Percentiles rank a stretch among this genome's conserved stretches.
These are phyloP conservation scores for Hansenula lynferdii DNA, from an alignment of 1,139 yeast genomes.

Conservation along the genomic window DNA sequence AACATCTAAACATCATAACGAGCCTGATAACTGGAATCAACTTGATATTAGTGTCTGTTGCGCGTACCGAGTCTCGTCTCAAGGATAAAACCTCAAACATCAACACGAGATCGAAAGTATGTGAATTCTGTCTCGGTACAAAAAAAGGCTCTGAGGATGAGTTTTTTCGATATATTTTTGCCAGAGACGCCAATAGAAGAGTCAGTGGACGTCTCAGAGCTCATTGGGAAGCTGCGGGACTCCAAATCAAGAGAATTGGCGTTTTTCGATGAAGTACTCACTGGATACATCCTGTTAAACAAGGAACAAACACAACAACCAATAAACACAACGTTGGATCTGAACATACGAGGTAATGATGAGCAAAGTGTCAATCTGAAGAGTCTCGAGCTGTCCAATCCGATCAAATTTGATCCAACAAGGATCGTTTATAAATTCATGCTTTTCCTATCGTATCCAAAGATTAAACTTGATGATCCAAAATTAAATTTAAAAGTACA, in stretches of 20 bases:
- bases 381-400: constrained; percentile 1
- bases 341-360: constrained; percentile 1
- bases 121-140: too few species aligned
- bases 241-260: constrained; percentile 17
- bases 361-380: background rate
- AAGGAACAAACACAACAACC: constrained; percentile 10
- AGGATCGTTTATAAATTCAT: constrained; percentile 9
- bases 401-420: background rate
- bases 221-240: background rate
- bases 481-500: constrained; percentile 7
- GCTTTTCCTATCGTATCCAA: constrained; percentile 17
- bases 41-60: too few species aligned
- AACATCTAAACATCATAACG: too few species aligned
- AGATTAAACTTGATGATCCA: constrained; percentile 17
- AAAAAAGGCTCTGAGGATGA: background rate
- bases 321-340: constrained; percentile 3
- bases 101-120: too few species aligned
- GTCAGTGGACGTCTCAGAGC: background rate
- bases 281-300: constrained; percentile 30
- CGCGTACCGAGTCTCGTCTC: too few species aligned
- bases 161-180: background rate
- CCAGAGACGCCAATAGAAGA: background rate
- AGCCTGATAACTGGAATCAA: too few species aligned
- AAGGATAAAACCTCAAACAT: too few species aligned
- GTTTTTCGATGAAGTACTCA: constrained; percentile 37